Percentiles rank a stretch among this genome's conserved stretches.
Conservation (phyloP, 192 early-diverging fungal genomes). For the Jimgerdemannia lactiflua region DNA sequence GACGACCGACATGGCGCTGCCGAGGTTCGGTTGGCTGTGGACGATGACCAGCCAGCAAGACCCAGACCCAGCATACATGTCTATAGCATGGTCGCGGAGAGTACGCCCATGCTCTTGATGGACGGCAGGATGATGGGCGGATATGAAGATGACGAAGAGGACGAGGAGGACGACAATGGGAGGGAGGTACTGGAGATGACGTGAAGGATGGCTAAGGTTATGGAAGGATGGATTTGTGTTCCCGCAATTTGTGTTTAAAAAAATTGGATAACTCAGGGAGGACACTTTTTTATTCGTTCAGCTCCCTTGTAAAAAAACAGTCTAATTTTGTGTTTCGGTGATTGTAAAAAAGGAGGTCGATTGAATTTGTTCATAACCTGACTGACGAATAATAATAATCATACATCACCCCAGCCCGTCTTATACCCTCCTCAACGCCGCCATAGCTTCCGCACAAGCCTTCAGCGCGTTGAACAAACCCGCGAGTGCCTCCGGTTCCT, state of each 20-base stretch:
- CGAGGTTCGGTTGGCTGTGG: not conserved
- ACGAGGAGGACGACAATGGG: constrained; percentile 9
- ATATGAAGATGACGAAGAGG: constrained; percentile 14
- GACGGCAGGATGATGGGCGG: constrained; percentile 18
- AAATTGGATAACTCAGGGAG: too few relatives aligned
- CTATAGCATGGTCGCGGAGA: constrained; percentile 28
- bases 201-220: not conserved
- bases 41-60: not conserved
- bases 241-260: too few relatives aligned
- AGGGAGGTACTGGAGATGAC: not conserved
- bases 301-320: too few relatives aligned
- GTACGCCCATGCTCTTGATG: constrained; percentile 30
- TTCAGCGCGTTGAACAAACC: not conserved
- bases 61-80: constrained; percentile 4
- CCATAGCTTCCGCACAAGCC: not conserved
- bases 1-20: not conserved
- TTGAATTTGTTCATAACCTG: too few relatives aligned
- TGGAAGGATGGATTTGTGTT: too few relatives aligned
- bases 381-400: too few relatives aligned
- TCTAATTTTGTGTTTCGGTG: too few relatives aligned
- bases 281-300: too few relatives aligned
- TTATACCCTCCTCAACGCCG: not conserved
- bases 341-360: too few relatives aligned
- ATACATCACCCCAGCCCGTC: not conserved
- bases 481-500: not conserved